phyloP scores from a whole-genome alignment of 805 yeast genomes.

The Metschnikowia hibisci region DNA sequence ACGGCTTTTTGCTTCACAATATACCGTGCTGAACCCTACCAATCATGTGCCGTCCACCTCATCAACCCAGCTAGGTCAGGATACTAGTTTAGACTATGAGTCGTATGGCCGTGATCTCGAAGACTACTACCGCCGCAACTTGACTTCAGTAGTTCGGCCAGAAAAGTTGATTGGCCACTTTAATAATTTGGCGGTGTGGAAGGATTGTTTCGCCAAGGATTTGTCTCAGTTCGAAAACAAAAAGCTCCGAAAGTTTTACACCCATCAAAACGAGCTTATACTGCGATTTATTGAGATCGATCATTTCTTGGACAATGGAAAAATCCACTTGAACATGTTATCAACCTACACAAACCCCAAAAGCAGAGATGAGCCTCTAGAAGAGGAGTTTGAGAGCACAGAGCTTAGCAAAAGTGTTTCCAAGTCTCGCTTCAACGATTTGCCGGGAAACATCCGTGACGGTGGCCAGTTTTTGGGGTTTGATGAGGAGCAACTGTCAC shows the following conservation, averaged over 20 bases:
- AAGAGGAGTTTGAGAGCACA: constrained; percentile 8
- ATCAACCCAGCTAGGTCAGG: constrained; percentile 7
- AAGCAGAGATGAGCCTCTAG: constrained; percentile 15
- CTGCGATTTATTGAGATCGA: constrained; percentile 59
- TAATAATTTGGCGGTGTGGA: constrained; percentile 30
- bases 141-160: constrained; percentile 28
- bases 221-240: constrained; percentile 20
- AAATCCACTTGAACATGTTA: constrained; percentile 59
- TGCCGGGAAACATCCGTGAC: constrained; percentile 59
- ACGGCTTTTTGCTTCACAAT: constrained; percentile 25
- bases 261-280: constrained; percentile 56
- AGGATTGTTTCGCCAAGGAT: constrained; percentile 18
- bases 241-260: constrained; percentile 43
- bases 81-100: constrained; percentile 7
- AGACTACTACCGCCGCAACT: constrained; percentile 23
- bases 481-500: constrained; percentile 39
- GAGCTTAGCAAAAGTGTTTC: constrained; percentile 17
- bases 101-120: constrained; percentile 17
- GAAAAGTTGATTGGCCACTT: constrained; percentile 33
- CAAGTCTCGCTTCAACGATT: constrained; percentile 34
- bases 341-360: constrained; percentile 44
- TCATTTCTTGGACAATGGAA: constrained; percentile 62
- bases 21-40: constrained; percentile 30
- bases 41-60: constrained; percentile 10
- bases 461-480: constrained; percentile 53